Base-by-base conservation (phyloP, 1,284 basidiomycete genomes). In the Boletus mariae region DNA sequence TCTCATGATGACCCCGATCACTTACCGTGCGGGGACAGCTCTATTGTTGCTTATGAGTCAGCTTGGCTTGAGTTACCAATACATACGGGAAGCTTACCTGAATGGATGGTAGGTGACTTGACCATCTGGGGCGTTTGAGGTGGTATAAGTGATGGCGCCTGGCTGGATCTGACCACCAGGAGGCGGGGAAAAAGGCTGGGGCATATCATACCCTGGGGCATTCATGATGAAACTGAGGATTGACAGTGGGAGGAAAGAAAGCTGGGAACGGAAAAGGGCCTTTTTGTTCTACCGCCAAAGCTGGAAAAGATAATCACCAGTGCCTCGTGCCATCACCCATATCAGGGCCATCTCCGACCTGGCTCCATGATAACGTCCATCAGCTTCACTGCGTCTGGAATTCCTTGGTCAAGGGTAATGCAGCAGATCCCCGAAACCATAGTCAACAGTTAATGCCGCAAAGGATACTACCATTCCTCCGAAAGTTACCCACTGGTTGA, bases 121-220 rank as follows among this genome's bases (percentile, higher is more conserved):
- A 9, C 87, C 87, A 71, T 87, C 82, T 32, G 77, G 70, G 3
- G 74, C 75, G 1, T 73, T 75, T 3, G 80, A 76, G 8, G 84
- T 86, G 1, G 85, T 85, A 58, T 87, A 90, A 17, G 84, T 87
- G 62, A 84, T 76, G 40, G 83, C 72, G 26, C 85, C 85, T 37
- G 84, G 78, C 45, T 70, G 67, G 53, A 80, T 79, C 59, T 71
- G 71, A 53, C 58, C 64, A 46, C 70, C 68, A 11, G 62, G 10
- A 17, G 68, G 43, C 1, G 69, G 70, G 13, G 70, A 63, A 37
- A 47, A 71, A 17, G 69, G 64, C 49, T 71, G 68, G 32, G 66
- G 66, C 52, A 71, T 54, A 17, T 53, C 46, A 40, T 54, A 54
- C 6, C 63, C 59, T 29, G 49, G 0, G 43, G 47, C 34, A 20